phyloP scores from a whole-genome alignment of 306 rosid species.

The Mimosa bimucronata region DNA sequence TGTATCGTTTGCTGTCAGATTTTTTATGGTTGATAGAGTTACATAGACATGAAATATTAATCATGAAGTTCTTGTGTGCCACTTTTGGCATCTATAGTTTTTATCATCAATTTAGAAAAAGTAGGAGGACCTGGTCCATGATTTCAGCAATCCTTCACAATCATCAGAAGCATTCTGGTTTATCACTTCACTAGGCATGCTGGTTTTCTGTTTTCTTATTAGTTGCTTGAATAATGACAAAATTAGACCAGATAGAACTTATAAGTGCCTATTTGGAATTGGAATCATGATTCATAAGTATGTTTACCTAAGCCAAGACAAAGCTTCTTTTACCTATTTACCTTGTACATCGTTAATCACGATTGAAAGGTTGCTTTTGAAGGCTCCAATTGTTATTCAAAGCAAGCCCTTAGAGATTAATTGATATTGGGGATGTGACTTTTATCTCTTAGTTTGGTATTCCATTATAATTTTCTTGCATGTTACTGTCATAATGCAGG shows the following conservation, averaged over 20 bases:
- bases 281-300: too few relatives aligned
- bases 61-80: neutral
- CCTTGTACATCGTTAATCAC: too few relatives aligned
- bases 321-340: too few relatives aligned
- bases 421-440: constrained; percentile 8
- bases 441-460: neutral
- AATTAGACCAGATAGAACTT: constrained; percentile 1
- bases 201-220: neutral
- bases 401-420: neutral
- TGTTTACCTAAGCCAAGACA: too few relatives aligned
- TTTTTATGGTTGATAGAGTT: constrained; percentile 17
- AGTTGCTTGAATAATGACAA: neutral
- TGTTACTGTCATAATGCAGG: constrained; percentile 53
- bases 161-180: neutral
- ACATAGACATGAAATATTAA: constrained; percentile 14
- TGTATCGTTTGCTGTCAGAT: neutral
- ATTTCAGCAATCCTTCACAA: neutral
- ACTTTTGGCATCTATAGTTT: neutral
- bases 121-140: neutral
- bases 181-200: constrained; percentile 7
- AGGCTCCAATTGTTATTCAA: too few relatives aligned
- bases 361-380: too few relatives aligned
- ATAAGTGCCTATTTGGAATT: too few relatives aligned
- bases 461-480: constrained; percentile 15
- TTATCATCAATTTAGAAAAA: neutral